Percentiles rank a stretch among this genome's conserved stretches.
Evolutionary conservation across 192 early-diverging fungal species (phyloP).

Genomic region (Coemansia sp.): DNA sequence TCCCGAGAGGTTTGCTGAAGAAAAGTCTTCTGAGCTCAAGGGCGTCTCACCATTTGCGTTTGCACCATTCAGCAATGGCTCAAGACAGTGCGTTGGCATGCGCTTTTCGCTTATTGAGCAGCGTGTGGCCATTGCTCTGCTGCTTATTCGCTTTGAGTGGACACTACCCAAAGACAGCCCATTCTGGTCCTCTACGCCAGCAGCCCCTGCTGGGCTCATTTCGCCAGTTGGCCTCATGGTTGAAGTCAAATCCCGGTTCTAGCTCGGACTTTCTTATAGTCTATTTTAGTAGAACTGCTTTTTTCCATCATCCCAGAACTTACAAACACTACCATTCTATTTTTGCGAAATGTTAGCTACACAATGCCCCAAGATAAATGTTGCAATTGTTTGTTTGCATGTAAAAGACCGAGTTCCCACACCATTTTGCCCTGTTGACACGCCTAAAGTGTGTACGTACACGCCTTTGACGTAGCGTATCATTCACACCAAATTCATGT

Average conservation of each 20-base stretch:
- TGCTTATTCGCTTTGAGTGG: slow-evolving; percentile 52
- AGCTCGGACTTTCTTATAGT: background rate
- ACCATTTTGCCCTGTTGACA: background rate
- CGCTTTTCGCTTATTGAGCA: slow-evolving; percentile 63
- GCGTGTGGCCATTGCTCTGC: slow-evolving; percentile 58
- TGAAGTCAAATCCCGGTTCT: background rate
- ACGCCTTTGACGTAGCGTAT: too few species aligned
- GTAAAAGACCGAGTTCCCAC: background rate
- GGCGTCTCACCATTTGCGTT: slow-evolving; percentile 42
- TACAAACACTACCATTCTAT: too few species aligned
- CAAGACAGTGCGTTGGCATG: slow-evolving; percentile 59
- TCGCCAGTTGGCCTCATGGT: slow-evolving; percentile 43
- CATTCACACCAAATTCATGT: background rate
- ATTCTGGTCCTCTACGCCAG: slow-evolving; percentile 28
- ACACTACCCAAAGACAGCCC: slow-evolving; percentile 42
- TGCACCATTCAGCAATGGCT: slow-evolving; percentile 60
- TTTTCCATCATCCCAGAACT: background rate
- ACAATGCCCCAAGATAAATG: background rate
- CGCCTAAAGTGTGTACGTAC: too few species aligned
- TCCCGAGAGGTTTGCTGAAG: slow-evolving; percentile 54
- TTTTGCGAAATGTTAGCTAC: background rate
- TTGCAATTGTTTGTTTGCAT: background rate
- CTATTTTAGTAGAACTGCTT: background rate
- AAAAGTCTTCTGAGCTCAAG: slow-evolving; percentile 35
- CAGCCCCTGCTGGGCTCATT: slow-evolving; percentile 44